Percentiles rank a stretch among this genome's conserved stretches.
These are phyloP conservation scores for Calonectria montana DNA, from an alignment of 2,329 filamentous ascomycete species.

Conservation along the genomic window DNA sequence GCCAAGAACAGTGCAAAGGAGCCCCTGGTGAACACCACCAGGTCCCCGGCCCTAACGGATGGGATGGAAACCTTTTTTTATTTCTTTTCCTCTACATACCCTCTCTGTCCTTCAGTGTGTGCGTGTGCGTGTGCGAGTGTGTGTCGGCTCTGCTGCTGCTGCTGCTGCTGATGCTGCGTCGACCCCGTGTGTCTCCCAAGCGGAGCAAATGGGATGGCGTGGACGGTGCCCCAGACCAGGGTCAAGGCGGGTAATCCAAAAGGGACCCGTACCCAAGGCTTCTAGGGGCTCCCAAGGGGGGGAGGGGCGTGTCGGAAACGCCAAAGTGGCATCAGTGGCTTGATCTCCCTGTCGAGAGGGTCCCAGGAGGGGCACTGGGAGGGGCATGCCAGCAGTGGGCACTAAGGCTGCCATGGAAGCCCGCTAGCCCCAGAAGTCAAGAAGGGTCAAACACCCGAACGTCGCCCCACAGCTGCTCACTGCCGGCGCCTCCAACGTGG, in stretches of 20 bases:
- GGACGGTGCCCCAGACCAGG: constrained; percentile 11
- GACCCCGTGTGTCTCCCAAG: not conserved
- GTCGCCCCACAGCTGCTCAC: constrained; percentile 24
- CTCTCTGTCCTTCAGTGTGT: not conserved
- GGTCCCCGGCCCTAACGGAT: not conserved
- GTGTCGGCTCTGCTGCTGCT: too few relatives aligned
- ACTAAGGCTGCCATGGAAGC: constrained; percentile 15
- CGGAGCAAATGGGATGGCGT: constrained; percentile 11
- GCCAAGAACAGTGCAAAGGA: not conserved
- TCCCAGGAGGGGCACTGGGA: not conserved
- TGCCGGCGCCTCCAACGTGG: constrained; percentile 25
- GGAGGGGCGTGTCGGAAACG: not conserved
- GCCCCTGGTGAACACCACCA: constrained; percentile 5
- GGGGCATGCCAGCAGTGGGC: not conserved
- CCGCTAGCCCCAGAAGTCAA: constrained; percentile 31
- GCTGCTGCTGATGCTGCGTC: not conserved
- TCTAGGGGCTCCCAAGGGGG: not conserved
- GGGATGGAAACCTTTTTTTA: not conserved
- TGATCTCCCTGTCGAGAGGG: not conserved
- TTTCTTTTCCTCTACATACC: not conserved
- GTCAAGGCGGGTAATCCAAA: not conserved
- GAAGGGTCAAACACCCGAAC: constrained; percentile 32
- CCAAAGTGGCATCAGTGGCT: not conserved
- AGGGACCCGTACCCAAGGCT: not conserved
- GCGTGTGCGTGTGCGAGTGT: too few relatives aligned